A percentile compares a stretch with the other conserved stretches of the same genome.
These are phyloP conservation scores for Fusarium nelsonii DNA, from an alignment of 2,329 filamentous ascomycete species.

Conservation along the genomic window DNA sequence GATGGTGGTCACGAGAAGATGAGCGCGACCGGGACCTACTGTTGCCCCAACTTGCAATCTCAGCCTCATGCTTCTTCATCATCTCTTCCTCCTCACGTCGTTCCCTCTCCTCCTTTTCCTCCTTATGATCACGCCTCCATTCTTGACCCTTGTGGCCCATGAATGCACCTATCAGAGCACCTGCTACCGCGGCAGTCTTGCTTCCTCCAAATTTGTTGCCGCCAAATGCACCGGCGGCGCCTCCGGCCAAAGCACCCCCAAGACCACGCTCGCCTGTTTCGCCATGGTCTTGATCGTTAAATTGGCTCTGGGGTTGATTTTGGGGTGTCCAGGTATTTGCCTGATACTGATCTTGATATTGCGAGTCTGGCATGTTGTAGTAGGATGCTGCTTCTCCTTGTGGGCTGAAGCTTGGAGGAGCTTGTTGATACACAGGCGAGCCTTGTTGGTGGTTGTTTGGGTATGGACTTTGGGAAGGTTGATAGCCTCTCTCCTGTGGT, in stretches of 20 bases:
- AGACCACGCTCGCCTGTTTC: neutral
- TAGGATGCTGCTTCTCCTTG: slow-evolving; percentile 2
- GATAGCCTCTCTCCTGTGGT: neutral
- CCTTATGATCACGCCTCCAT: neutral
- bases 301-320: neutral
- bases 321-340: neutral
- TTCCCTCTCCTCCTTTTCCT: neutral
- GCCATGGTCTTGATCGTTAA: neutral
- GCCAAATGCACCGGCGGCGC: neutral
- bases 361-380: neutral
- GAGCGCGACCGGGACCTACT: neutral
- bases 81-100: neutral
- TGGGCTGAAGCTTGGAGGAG: neutral
- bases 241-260: neutral
- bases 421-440: neutral
- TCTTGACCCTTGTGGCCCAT: slow-evolving; percentile 4
- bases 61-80: neutral
- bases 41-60: neutral
- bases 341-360: neutral
- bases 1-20: neutral
- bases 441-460: neutral
- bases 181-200: neutral
- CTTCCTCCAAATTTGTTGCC: slow-evolving; percentile 6
- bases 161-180: slow-evolving; percentile 1
- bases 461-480: neutral